These are phyloP conservation scores for Anastatica hierochuntica DNA, from an alignment of 345 rosid species.

Conservation along the genomic window DNA sequence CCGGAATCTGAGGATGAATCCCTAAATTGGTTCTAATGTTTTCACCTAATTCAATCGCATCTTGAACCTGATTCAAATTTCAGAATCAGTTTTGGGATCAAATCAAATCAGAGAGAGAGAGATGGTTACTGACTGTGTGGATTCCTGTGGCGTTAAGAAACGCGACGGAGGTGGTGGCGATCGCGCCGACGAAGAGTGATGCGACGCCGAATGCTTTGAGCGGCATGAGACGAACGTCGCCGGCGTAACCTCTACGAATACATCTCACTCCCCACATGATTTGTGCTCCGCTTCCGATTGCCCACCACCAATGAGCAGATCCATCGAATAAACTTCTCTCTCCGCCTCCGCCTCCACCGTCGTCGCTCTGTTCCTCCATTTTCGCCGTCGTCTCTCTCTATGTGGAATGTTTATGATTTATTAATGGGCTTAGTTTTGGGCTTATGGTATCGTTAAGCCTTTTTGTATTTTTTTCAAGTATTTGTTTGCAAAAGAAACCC, in stretches of 20 bases:
- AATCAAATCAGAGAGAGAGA: background rate
- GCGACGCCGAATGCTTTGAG: slow-evolving; percentile 50
- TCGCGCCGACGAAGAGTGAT: slow-evolving; percentile 54
- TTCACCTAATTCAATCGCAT: slow-evolving; percentile 37
- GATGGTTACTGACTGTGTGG: slow-evolving; percentile 31
- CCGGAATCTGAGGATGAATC: slow-evolving; percentile 18
- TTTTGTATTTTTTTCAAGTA: too few relatives aligned
- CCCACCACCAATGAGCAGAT: slow-evolving; percentile 25
- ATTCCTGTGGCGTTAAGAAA: slow-evolving; percentile 45
- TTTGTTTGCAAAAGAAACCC: too few relatives aligned
- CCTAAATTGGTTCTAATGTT: slow-evolving; percentile 35
- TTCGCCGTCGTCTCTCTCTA: background rate
- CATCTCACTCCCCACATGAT: slow-evolving; percentile 42
- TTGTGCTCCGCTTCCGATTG: slow-evolving; percentile 28
- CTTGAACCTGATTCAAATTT: slow-evolving; percentile 34
- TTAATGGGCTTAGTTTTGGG: too few relatives aligned
- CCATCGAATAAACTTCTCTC: background rate
- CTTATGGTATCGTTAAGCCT: too few relatives aligned
- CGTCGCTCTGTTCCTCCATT: slow-evolving; percentile 19
- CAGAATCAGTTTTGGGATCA: background rate
- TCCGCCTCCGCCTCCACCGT: background rate
- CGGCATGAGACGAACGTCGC: slow-evolving; percentile 44
- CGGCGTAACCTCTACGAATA: slow-evolving; percentile 42
- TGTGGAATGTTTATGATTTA: too few relatives aligned
- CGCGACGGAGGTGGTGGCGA: slow-evolving; percentile 36